Evolutionary conservation across 495 filamentous ascomycete genomes (phyloP).

Genomic region (Penicillium canariense): DNA sequence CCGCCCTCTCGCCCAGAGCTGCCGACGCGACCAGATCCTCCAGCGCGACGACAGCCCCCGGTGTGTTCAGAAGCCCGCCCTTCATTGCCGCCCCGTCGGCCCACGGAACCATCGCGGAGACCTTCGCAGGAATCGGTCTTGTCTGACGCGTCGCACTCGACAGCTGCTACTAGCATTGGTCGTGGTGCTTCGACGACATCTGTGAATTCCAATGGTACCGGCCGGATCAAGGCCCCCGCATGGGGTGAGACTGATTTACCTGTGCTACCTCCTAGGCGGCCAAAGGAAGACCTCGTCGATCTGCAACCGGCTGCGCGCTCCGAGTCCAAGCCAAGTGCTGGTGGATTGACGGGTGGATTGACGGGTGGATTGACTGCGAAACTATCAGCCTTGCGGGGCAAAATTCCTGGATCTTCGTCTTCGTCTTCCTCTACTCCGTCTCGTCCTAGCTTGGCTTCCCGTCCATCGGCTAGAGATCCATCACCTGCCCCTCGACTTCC

Average conservation of each 20-base stretch:
- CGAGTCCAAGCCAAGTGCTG: slow-evolving; percentile 20
- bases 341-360: slow-evolving; percentile 19
- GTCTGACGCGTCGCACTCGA: slow-evolving; percentile 39
- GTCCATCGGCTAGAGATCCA: slow-evolving; percentile 6
- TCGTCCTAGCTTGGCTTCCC: slow-evolving; percentile 16
- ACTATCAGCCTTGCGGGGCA: slow-evolving; percentile 18
- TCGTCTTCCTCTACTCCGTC: slow-evolving; percentile 12
- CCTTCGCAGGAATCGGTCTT: slow-evolving; percentile 36
- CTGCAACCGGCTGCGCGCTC: slow-evolving; percentile 19
- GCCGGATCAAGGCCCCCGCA: slow-evolving; percentile 40
- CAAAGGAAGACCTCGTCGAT: slow-evolving; percentile 20
- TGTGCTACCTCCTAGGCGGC: slow-evolving; percentile 42
- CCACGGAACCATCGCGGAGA: slow-evolving; percentile 31
- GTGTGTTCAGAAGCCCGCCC: slow-evolving; percentile 35
- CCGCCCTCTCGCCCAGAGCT: slow-evolving; percentile 40
- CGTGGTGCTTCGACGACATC: slow-evolving; percentile 35
- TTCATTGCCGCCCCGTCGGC: slow-evolving; percentile 38
- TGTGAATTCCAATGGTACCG: slow-evolving; percentile 25
- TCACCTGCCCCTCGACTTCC: slow-evolving; percentile 30
- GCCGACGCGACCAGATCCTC: slow-evolving; percentile 35
- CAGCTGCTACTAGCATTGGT: slow-evolving; percentile 30
- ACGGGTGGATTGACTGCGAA: slow-evolving; percentile 22
- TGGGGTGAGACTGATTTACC: slow-evolving; percentile 46
- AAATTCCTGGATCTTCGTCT: slow-evolving; percentile 14
- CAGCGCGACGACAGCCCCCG: slow-evolving; percentile 4